Evolutionary conservation across 805 yeast species (phyloP).

Genomic region (Schwanniomyces polymorphus): DNA sequence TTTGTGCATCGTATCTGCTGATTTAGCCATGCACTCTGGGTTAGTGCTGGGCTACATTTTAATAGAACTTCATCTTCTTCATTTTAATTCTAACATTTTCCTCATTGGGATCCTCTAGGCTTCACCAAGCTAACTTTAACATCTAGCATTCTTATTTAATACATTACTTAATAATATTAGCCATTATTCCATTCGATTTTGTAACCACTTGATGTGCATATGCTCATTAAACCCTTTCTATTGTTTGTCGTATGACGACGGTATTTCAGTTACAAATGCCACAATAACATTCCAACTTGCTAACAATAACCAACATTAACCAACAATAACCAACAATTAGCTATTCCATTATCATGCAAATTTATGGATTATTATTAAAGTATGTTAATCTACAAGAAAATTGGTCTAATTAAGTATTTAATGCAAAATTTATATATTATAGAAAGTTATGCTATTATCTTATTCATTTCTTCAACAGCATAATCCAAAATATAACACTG

Average conservation of each 20-base stretch:
- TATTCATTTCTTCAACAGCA: slow-evolving; percentile 73
- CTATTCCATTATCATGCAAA: neutral
- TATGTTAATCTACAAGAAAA: neutral
- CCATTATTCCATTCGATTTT: no score
- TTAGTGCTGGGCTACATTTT: neutral
- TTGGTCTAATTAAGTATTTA: neutral
- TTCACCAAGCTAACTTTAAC: neutral
- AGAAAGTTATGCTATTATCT: slow-evolving; percentile 2
- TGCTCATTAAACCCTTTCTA: neutral
- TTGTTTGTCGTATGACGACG: neutral
- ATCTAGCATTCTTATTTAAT: neutral
- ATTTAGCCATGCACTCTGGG: neutral
- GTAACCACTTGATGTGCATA: no score
- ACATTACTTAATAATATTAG: neutral
- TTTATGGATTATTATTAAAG: neutral
- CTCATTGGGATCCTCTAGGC: neutral
- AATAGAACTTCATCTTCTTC: neutral
- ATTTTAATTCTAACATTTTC: neutral
- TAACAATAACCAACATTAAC: no score
- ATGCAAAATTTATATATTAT: neutral
- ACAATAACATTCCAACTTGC: neutral
- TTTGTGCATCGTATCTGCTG: neutral
- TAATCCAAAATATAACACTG: slow-evolving; percentile 85
- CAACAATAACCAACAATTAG: neutral
- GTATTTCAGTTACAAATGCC: neutral